Evolutionary conservation across 2,329 filamentous ascomycete species (phyloP), one percentile per base, ranked within the genome.

Genomic region (Neocatenulostroma microsporum): DNA sequence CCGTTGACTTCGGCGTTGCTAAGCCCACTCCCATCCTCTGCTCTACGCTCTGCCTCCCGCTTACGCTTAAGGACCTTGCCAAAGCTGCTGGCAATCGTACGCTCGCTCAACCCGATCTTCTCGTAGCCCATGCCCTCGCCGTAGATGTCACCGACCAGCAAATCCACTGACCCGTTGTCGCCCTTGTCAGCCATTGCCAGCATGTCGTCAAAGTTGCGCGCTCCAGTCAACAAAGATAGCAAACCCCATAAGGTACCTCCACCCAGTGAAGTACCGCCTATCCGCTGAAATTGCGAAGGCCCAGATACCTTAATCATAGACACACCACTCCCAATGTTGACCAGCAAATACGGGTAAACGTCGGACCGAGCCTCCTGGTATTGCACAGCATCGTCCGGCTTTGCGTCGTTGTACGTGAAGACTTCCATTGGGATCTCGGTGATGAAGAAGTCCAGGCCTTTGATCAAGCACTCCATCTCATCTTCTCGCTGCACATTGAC

Each of bases 181-280:
- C 91, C 91, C 21, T 78, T 73, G 46, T 91, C 91, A 1, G 91
- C 88, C 68, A 93, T 82, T 37, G 82, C 80, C 23, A 98, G 72
- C 91, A 98, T 98, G 51, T 94, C 88, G 61, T 96, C 91, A 57
- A 98, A 98, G n/a, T 80, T 88, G 37, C 83, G 76, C 15, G 89
- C 86, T n/a, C 88, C 87, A 0, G 91, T 98, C 25, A 98, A 71
- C 34, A 98, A 73, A 10, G 85, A 91, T 24, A 98, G 72, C 17
- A 98, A 70, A 1, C 91, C 91, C 91, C 91, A 98, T 35, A 98
- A 80, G 2, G 91, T 98, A n/a, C 91, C 91, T 29, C 91, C 91
- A 21, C 91, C 91, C 0, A 98, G 74, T 3, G 88, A 94, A 3
- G 91, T 95, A 42, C 91, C 91, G 36, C 91, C 91, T 8, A 98